Evolutionary conservation across 495 filamentous ascomycete genomes (phyloP), one percentile per base, ranked within the genome.

Genomic region (Penicillium atrosanguineum): DNA sequence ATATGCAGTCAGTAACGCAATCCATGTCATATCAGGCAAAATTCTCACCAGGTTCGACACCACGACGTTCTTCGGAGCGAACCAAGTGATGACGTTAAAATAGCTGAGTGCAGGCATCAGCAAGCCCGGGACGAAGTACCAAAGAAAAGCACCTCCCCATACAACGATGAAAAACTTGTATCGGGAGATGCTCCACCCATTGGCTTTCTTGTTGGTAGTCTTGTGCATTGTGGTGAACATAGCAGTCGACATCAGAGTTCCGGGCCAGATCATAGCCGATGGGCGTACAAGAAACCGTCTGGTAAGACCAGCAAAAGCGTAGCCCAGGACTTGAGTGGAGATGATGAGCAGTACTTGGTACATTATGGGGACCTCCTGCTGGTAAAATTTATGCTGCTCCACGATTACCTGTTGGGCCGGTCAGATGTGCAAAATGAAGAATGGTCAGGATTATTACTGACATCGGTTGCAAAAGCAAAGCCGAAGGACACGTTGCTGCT

Each of bases 401-500:
- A 93, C 88, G 53, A 93, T 92, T 53, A 68, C 64, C 64, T 68
- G 31, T 19, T 7, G 3, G 25, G 9, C 23, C 12, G 15, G 21
- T 60, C 23, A 59, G 52, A 28, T 37, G n/a, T 16, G 34, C 21
- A 12, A 25, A 12, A 28, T 19, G 11, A 1, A 12, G 5, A 31
- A 29, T 25, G 4, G 12, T 12, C 12, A 4, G 6, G 18, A 43
- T 26, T 12, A 7, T 9, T 18, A 54, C 64, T 46, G 18, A 93
- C 81, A 75, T 83, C 61, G 14, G 66, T 69, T 7, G 66, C 66
- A 69, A 92, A 93, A 21, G 89, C 89, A 71, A 93, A 93, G 0
- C 89, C 89, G 62, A 93, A 93, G n/a, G 89, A 89, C 25, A 93
- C 88, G 68, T 93, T 93, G 69, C 89, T 92, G 74, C 85, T 88